These are phyloP conservation scores for Chalciporus piperatoides DNA, from an alignment of 1,284 basidiomycete genomes.

Conservation along the genomic window DNA sequence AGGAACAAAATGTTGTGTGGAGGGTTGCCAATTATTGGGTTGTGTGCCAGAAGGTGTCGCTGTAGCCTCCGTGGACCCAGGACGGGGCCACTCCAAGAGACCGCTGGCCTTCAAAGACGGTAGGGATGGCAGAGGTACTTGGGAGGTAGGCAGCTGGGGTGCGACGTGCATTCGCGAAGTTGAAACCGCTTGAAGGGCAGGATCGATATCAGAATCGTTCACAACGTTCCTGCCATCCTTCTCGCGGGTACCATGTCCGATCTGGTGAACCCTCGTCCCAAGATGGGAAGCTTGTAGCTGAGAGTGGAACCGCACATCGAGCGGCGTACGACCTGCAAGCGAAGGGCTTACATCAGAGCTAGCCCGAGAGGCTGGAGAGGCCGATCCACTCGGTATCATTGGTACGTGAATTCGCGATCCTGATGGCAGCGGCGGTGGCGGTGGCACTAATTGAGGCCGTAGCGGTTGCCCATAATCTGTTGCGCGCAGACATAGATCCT, in stretches of 20 bases:
- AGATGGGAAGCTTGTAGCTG: slow-evolving; percentile 14
- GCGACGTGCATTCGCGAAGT: slow-evolving; percentile 18
- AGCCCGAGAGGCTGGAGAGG: slow-evolving; percentile 23
- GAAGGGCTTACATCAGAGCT: slow-evolving; percentile 21
- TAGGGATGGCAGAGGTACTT: slow-evolving; percentile 39
- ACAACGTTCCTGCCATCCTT: slow-evolving; percentile 23
- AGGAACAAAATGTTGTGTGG: slow-evolving; percentile 23
- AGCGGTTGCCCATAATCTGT: slow-evolving; percentile 12
- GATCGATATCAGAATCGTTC: slow-evolving; percentile 32
- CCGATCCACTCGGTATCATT: slow-evolving; percentile 15
- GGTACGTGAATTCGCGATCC: slow-evolving; percentile 16
- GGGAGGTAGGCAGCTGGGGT: slow-evolving; percentile 10
- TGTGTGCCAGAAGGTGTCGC: slow-evolving; percentile 12
- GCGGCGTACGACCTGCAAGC: slow-evolving; percentile 15
- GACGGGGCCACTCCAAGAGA: slow-evolving; percentile 51
- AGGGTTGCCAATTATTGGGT: slow-evolving; percentile 24
- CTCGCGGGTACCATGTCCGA: slow-evolving; percentile 25
- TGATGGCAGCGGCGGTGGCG: slow-evolving; percentile 19
- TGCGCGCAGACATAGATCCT: slow-evolving; percentile 33
- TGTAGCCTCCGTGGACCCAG: slow-evolving; percentile 21
- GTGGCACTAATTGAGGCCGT: slow-evolving; percentile 18
- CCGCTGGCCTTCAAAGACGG: slow-evolving; percentile 73
- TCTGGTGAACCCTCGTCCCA: slow-evolving; percentile 19
- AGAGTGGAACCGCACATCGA: slow-evolving; percentile 20
- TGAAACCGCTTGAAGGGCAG: slow-evolving; percentile 27